Conservation (phyloP, 2,329 filamentous ascomycete species). For the Verticillium klebahnii region DNA sequence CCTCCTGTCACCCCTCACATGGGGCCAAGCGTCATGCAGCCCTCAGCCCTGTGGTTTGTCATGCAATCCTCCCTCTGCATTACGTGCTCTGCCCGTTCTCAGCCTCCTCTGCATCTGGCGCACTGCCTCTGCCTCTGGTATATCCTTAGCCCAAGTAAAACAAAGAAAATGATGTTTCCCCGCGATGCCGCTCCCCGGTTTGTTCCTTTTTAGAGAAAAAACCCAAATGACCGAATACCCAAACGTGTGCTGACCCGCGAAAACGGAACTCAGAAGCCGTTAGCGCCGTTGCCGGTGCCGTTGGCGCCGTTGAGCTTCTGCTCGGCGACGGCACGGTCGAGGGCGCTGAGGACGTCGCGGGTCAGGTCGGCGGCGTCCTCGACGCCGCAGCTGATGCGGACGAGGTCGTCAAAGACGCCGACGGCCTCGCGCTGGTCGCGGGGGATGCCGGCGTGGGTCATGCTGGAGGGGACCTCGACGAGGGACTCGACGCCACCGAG, state of each 20-base stretch:
- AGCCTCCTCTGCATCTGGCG: background rate
- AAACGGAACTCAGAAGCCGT: slow-evolving; percentile 16
- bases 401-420: slow-evolving; percentile 91
- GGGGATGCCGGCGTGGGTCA: slow-evolving; percentile 97
- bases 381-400: slow-evolving; percentile 88
- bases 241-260: background rate
- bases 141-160: background rate
- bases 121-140: background rate
- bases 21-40: background rate
- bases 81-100: background rate
- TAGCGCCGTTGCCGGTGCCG: slow-evolving; percentile 18
- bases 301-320: slow-evolving; percentile 18
- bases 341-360: slow-evolving; percentile 74
- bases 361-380: slow-evolving; percentile 85
- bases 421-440: slow-evolving; percentile 84
- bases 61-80: background rate
- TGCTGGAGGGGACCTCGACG: slow-evolving; percentile 86
- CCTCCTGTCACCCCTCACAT: background rate
- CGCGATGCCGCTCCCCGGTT: background rate
- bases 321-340: slow-evolving; percentile 64
- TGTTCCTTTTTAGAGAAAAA: background rate
- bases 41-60: background rate
- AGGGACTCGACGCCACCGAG: slow-evolving; percentile 90
- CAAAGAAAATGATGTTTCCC: background rate
- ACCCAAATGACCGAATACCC: slow-evolving; percentile 1